Evolutionary conservation across 2,329 filamentous ascomycete genomes (phyloP), one percentile per base, ranked within the genome.

Genomic region (Metarhizium humberi): DNA sequence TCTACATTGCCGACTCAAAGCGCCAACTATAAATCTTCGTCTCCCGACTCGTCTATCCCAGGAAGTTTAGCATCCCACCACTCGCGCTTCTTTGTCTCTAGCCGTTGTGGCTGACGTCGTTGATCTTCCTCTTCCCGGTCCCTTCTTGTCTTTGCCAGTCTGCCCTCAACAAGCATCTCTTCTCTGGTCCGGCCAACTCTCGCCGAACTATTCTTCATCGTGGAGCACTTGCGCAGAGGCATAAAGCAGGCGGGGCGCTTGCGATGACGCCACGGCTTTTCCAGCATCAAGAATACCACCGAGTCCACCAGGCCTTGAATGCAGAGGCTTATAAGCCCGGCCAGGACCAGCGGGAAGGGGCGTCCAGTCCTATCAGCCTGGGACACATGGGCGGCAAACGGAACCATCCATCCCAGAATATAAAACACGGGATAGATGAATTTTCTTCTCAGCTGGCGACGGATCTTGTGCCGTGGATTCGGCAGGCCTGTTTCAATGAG

Each of bases 361-460:
- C 83, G 73, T 1, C 61, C 62, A 6, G 52, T 55, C 13, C 60
- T 57, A 36, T 62, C 63, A 16, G 62, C 59, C 11, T 57, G 46
- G 51, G 84, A 69, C 51, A 83, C 75, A 66, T 91, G 85, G 2
- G 76, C 75, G 2, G 85, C 71, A 61, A 91, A 88, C 0, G 88
- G 88, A 7, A 88, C 71, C 3, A 87, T 70, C 88, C 88, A 92
- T 60, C 89, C 81, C 4, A 81, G 68, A 20, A 88, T 75, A 68
- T 92, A 92, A 4, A 87, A 78, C 18, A 86, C 66, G 0, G 88
- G 88, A 66, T 92, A 92, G 50, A 90, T 82, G 69, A 92, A 90
- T 18, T 91, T 75, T 34, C 87, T 78, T 36, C 85, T 80, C 2
- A 91, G 76, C 63, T 91, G 87, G 10, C 84, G 79, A 48, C 80